Percentiles rank a stretch among this genome's conserved stretches.
phyloP scores from a whole-genome alignment of 2,329 filamentous ascomycete species.

The Cercospora nicotianae region DNA sequence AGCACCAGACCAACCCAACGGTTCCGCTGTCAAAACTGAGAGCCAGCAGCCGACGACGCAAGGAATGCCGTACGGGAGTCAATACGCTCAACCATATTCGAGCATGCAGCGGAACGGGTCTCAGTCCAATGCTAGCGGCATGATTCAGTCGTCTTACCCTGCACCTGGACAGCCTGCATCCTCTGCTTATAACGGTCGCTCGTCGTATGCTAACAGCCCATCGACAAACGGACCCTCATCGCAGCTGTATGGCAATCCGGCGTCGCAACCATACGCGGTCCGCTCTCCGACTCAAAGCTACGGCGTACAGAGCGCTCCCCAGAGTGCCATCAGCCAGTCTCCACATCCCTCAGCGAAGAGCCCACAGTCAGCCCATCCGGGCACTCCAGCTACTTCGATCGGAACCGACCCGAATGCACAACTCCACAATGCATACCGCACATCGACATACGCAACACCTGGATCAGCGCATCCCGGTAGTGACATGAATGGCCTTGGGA shows the following conservation, averaged over 20 bases:
- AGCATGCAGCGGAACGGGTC: slow-evolving; percentile 32
- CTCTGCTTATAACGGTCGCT: slow-evolving; percentile 29
- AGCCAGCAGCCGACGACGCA: slow-evolving; percentile 28
- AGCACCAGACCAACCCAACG: slow-evolving; percentile 27
- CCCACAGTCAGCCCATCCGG: slow-evolving; percentile 28
- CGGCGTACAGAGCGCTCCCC: slow-evolving; percentile 32
- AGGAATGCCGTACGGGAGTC: slow-evolving; percentile 31
- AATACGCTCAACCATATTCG: slow-evolving; percentile 32
- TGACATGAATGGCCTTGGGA: slow-evolving; percentile 37
- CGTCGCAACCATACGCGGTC: slow-evolving; percentile 34
- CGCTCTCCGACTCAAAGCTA: slow-evolving; percentile 36
- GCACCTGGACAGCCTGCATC: slow-evolving; percentile 30
- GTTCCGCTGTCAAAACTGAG: slow-evolving; percentile 32
- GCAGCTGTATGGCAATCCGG: slow-evolving; percentile 30
- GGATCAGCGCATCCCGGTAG: slow-evolving; percentile 28
- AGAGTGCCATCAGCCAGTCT: slow-evolving; percentile 34
- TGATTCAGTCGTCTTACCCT: slow-evolving; percentile 33
- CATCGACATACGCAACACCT: slow-evolving; percentile 27
- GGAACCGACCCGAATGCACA: slow-evolving; percentile 25
- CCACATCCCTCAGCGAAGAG: slow-evolving; percentile 34
- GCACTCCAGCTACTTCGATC: slow-evolving; percentile 22
- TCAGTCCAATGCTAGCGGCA: slow-evolving; percentile 28
- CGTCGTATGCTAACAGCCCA: slow-evolving; percentile 33
- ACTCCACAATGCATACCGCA: slow-evolving; percentile 29
- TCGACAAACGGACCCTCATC: slow-evolving; percentile 32